Base-by-base conservation (phyloP, 345 rosid genomes). In the Iberis pinnata region DNA sequence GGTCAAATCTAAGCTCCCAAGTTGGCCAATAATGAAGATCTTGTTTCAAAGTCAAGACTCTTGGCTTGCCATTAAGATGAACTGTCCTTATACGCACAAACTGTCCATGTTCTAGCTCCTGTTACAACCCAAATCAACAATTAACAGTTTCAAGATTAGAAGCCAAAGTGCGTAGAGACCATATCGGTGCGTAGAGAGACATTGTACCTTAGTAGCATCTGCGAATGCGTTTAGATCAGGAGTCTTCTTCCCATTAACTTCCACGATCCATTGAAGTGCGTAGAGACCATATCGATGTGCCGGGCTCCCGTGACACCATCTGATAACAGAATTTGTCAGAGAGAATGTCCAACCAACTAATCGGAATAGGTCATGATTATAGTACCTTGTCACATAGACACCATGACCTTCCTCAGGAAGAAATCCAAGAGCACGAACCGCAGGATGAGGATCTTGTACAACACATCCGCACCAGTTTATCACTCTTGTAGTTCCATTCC, bases 331-430 rank as follows among this genome's bases (percentile, higher is more conserved):
- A 13, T 22, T 56, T 39, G 2, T 47, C 43, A 51, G 46, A 46
- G 54, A 49, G 18, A 14, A 33, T 27, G 48, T 32, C 36, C 25
- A 38, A 29, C 14, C 17, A 47, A 41, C 36, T 1, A 9, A 56
- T 47, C 25, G n/a, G n/a, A n/a, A n/a, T n/a, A n/a, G n/a, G 25
- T 22, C 25, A 22, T 22, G 25, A 22, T 22, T 22, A 22, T 29
- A 26, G 63, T 56, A 84, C 98, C 84, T 80, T 33, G 84, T 77
- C n/a, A 84, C 84, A 61, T 82, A 92, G 46, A 88, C 96, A 46
- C 98, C 98, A 67, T 84, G 95, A 29, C 98, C 98, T 80, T 88
- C 95, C 68, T 84, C 81, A 15, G 96, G 98, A 68, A 92, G 93
- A 64, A 84, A 92, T n/a, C 98, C 96, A 58, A 92, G 98, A 45